A percentile compares a stretch with the other conserved stretches of the same genome.
phyloP scores from a whole-genome alignment of 345 rosid species.

The Rhizophora apiculata region DNA sequence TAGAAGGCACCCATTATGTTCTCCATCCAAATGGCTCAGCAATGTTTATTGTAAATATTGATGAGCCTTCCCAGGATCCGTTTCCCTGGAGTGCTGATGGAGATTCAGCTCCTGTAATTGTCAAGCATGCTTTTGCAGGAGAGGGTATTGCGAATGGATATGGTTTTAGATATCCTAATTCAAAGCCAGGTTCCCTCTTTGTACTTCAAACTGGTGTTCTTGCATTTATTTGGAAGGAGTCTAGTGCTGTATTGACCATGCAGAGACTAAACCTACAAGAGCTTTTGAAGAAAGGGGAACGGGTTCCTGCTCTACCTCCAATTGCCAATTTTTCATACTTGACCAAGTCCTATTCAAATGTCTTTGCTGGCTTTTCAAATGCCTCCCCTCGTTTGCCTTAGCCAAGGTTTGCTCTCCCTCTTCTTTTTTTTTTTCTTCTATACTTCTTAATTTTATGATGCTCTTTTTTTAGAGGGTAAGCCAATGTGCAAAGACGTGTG shows the following conservation, averaged over 20 bases:
- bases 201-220: slow-evolving; percentile 62
- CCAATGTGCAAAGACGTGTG: too few relatives aligned
- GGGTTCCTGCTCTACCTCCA: slow-evolving; percentile 60
- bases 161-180: slow-evolving; percentile 86
- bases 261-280: slow-evolving; percentile 67
- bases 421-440: too few relatives aligned
- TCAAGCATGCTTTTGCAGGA: slow-evolving; percentile 56
- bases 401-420: slow-evolving; percentile 36
- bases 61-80: slow-evolving; percentile 54
- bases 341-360: slow-evolving; percentile 79
- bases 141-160: slow-evolving; percentile 86
- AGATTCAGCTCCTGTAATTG: slow-evolving; percentile 42
- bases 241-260: slow-evolving; percentile 62
- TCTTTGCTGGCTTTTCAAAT: slow-evolving; percentile 57
- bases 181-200: slow-evolving; percentile 79
- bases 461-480: too few relatives aligned
- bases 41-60: slow-evolving; percentile 71
- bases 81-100: slow-evolving; percentile 74
- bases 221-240: slow-evolving; percentile 82
- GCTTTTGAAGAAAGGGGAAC: slow-evolving; percentile 72
- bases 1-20: slow-evolving; percentile 85
- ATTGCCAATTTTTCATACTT: slow-evolving; percentile 64
- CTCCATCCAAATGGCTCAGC: slow-evolving; percentile 88
- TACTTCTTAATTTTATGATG: too few relatives aligned
- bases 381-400: slow-evolving; percentile 38